These are phyloP conservation scores for Pythium volutum DNA, from an alignment of 352 stramenopile genomes.

Conservation along the genomic window DNA sequence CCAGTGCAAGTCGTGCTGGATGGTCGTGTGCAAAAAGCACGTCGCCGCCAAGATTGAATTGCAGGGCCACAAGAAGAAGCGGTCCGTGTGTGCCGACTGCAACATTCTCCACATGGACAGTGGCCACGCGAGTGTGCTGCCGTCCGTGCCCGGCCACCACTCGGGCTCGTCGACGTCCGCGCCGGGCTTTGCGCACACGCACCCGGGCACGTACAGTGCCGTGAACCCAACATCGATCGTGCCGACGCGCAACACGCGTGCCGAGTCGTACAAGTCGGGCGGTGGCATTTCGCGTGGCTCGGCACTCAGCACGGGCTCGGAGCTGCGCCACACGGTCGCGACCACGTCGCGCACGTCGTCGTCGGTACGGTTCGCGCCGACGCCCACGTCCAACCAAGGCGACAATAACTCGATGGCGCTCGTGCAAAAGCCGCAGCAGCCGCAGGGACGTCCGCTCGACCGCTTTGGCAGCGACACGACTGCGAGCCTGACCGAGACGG, in stretches of 20 bases:
- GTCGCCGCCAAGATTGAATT: slow-evolving; percentile 70
- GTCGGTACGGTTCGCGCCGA: slow-evolving; percentile 18
- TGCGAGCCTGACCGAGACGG: slow-evolving; percentile 50
- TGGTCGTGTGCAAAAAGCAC: slow-evolving; percentile 77
- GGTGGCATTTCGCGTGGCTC: slow-evolving; percentile 1
- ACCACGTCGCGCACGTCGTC: slow-evolving; percentile 1
- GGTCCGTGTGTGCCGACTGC: slow-evolving; percentile 73
- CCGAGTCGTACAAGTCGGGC: slow-evolving; percentile 16
- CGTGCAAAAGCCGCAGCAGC: slow-evolving; percentile 17
- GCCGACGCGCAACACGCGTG: slow-evolving; percentile 14
- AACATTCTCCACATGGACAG: slow-evolving; percentile 61
- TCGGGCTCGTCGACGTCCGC: background rate
- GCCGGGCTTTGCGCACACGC: slow-evolving; percentile 16
- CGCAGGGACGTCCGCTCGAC: slow-evolving; percentile 19
- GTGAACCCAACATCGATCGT: slow-evolving; percentile 16
- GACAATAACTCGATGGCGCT: slow-evolving; percentile 5
- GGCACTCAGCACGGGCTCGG: slow-evolving; percentile 16
- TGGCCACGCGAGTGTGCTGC: slow-evolving; percentile 45
- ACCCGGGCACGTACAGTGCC: slow-evolving; percentile 9
- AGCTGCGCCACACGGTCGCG: slow-evolving; percentile 21
- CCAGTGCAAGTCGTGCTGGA: slow-evolving; percentile 80
- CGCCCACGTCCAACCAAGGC: background rate
- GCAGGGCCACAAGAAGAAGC: slow-evolving; percentile 60
- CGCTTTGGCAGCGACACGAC: slow-evolving; percentile 51
- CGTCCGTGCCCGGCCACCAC: slow-evolving; percentile 25